Evolutionary conservation across 2,329 filamentous ascomycete genomes (phyloP).

Genomic region (Exophiala xenobiotica): DNA sequence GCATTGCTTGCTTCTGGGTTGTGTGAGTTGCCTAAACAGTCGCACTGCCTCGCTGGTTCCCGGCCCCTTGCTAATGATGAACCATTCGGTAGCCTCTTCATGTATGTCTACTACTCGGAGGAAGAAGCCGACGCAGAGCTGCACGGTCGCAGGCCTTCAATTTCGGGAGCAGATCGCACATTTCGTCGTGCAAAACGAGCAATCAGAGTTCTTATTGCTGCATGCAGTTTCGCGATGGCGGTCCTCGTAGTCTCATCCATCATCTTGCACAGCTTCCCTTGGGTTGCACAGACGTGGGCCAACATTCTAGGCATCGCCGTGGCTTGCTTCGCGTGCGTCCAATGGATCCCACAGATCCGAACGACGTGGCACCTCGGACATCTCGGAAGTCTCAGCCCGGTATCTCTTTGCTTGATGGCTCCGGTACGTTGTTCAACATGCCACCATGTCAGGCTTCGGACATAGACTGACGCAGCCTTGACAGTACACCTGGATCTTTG

Average conservation of each 20-base stretch:
- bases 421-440: constrained; percentile 2
- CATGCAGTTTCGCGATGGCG: constrained; percentile 16
- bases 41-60: background rate
- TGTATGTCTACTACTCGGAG: constrained; percentile 19
- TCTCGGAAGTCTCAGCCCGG: constrained; percentile 15
- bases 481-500: constrained; percentile 21
- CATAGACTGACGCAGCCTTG: background rate
- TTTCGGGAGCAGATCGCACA: constrained; percentile 14
- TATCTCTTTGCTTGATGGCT: constrained; percentile 12
- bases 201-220: constrained; percentile 9
- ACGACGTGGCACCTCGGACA: constrained; percentile 17
- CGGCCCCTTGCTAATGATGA: background rate
- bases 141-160: constrained; percentile 9
- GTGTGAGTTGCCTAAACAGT: constrained; percentile 6
- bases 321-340: constrained; percentile 16
- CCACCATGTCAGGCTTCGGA: background rate
- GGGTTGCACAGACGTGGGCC: constrained; percentile 15
- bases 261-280: constrained; percentile 18
- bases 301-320: constrained; percentile 15
- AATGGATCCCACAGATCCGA: constrained; percentile 17
- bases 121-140: constrained; percentile 20
- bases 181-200: constrained; percentile 17
- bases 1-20: constrained; percentile 18
- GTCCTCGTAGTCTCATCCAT: constrained; percentile 14
- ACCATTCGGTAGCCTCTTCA: constrained; percentile 11